phyloP scores from a whole-genome alignment of 2,329 filamentous ascomycete species.

The Metarhizium rileyi region DNA sequence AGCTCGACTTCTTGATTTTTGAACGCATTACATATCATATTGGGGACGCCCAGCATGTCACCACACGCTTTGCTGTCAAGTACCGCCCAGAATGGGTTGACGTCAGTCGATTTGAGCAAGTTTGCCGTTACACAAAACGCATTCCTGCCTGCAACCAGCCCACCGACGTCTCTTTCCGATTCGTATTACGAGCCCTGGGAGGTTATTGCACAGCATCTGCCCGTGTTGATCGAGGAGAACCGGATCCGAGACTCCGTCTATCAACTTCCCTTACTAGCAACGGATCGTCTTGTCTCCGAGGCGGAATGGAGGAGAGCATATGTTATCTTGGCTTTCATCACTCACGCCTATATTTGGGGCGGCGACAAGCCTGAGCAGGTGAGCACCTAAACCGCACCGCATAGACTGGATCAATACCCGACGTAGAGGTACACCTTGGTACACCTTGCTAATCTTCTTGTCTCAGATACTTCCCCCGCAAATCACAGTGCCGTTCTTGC shows the following conservation, averaged over 20 bases:
- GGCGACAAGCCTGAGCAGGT: conserved; percentile 66
- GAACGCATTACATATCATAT: not conserved
- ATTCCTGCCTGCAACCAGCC: conserved; percentile 66
- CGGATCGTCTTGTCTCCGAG: conserved; percentile 50
- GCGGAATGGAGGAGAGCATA: conserved; percentile 77
- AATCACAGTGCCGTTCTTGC: conserved; percentile 67
- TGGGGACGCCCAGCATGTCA: conserved; percentile 26
- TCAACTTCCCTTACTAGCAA: conserved; percentile 59
- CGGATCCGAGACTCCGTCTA: conserved; percentile 55
- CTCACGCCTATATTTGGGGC: conserved; percentile 87
- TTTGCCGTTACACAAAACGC: conserved; percentile 47
- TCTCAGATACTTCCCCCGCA: conserved; percentile 57
- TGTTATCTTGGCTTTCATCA: conserved; percentile 64
- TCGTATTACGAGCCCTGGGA: conserved; percentile 78
- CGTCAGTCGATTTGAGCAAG: conserved; percentile 20
- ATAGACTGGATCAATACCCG: too few species aligned
- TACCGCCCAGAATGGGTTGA: conserved; percentile 9
- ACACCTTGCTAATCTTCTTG: not conserved
- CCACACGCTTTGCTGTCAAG: conserved; percentile 27
- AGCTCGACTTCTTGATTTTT: not conserved
- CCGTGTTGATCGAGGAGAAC: conserved; percentile 53
- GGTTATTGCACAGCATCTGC: conserved; percentile 54
- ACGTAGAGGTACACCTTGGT: too few species aligned
- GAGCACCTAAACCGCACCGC: conserved; percentile 9
- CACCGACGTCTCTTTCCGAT: conserved; percentile 54